Evolutionary conservation across 192 early-diverging fungal species (phyloP).

Genomic region (Umbelopsis isabellina): DNA sequence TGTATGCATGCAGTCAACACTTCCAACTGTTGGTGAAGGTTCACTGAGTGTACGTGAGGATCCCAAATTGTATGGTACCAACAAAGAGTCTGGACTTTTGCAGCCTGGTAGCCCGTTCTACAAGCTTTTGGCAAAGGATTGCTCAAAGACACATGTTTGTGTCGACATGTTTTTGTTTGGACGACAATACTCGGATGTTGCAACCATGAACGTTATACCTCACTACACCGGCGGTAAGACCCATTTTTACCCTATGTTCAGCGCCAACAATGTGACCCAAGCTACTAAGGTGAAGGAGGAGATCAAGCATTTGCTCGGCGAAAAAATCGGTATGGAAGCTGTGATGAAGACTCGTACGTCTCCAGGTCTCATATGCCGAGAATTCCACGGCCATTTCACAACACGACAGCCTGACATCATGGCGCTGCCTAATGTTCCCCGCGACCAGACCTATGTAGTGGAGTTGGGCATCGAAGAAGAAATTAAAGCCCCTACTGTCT

Average conservation of each 20-base stretch:
- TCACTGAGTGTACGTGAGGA: slow-evolving; percentile 81
- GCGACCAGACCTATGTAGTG: slow-evolving; percentile 66
- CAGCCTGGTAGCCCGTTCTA: slow-evolving; percentile 88
- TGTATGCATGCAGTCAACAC: slow-evolving; percentile 80
- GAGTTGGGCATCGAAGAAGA: slow-evolving; percentile 65
- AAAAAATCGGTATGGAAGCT: slow-evolving; percentile 84
- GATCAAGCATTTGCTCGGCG: slow-evolving; percentile 65
- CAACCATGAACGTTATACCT: slow-evolving; percentile 78
- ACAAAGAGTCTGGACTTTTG: slow-evolving; percentile 86
- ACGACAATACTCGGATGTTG: slow-evolving; percentile 79
- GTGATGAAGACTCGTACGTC: slow-evolving; percentile 91
- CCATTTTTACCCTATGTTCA: slow-evolving; percentile 82
- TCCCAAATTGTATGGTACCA: slow-evolving; percentile 81
- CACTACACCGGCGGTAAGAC: slow-evolving; percentile 89
- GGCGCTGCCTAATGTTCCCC: slow-evolving; percentile 68
- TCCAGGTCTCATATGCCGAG: slow-evolving; percentile 58
- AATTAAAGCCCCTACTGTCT: slow-evolving; percentile 49
- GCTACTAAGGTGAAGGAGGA: slow-evolving; percentile 77
- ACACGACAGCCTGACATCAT: slow-evolving; percentile 68
- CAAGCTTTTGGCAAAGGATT: slow-evolving; percentile 83
- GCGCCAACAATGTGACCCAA: slow-evolving; percentile 61
- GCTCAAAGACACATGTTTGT: slow-evolving; percentile 77
- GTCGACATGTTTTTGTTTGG: slow-evolving; percentile 94
- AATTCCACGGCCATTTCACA: slow-evolving; percentile 75
- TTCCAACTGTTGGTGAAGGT: slow-evolving; percentile 88